Base-by-base conservation (phyloP, 768 basidiomycete species). In the Termitomyces sp. region DNA sequence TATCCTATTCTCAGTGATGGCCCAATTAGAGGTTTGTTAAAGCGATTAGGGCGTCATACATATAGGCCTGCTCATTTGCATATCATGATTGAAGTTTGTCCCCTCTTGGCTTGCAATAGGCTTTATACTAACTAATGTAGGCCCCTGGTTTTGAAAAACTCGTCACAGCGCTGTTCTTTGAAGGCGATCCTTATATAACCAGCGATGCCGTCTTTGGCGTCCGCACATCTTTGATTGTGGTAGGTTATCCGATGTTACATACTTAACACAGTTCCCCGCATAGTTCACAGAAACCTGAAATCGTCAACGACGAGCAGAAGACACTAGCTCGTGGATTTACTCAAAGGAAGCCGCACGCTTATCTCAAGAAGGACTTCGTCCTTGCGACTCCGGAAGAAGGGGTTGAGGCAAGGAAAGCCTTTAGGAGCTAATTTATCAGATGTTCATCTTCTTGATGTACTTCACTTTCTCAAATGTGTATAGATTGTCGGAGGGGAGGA, bases 201-300 rank as follows among this genome's bases (percentile, higher is more conserved):
- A 90, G 84, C 58, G 92, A 94, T 66, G 77, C 82, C 10, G 90
- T 93, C 3, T 92, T 93, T 69, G 91, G 92, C 10, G 91, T 90
- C 24, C 90, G 90, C 70, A 79, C 80, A 49, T 90, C 87, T 5
- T 75, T 94, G 28, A 79, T 92, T 20, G 82, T 91, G 62, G 90
- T 92, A 70, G 52, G 83, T 76, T 8, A 47, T 20, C 41, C 22
- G 11, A 9, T 28, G 3, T 13, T 13, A 3, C 3, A 8, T n/a
- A 18, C n/a, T 40, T 52, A 11, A 33, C 35, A 40, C 36, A 10
- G 10, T n/a, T n/a, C n/a, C 20, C 52, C 14, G 5, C 38, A 32
- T 50, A 18, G 44, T 38, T 49, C 3, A 16, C 58, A 87, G 86
- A 76, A 78, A 46, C 71, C 84, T 26, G 72, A 80, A 48, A 70